Conservation (phyloP, 2,329 filamentous ascomycete species). For the Cercospora nicotianae region DNA sequence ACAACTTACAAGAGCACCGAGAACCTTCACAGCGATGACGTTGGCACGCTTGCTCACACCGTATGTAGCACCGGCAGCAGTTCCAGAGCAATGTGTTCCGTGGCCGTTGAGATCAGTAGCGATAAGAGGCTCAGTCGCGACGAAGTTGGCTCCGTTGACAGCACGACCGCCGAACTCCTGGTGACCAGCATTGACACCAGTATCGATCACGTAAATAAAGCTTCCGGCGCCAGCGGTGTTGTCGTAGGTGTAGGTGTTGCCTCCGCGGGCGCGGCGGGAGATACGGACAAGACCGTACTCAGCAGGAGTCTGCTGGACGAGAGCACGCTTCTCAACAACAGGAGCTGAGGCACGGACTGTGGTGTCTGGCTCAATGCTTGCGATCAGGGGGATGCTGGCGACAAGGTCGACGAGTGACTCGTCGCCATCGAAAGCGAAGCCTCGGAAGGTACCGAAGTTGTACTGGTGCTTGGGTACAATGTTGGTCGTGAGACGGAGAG, state of each 20-base stretch:
- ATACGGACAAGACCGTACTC: constrained; percentile 46
- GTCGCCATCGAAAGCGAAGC: constrained; percentile 40
- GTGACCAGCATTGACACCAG: constrained; percentile 26
- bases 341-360: constrained; percentile 37
- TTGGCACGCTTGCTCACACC: constrained; percentile 55
- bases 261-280: constrained; percentile 38
- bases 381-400: constrained; percentile 34
- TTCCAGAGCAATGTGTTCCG: constrained; percentile 63
- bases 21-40: constrained; percentile 53
- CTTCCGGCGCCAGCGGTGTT: constrained; percentile 37
- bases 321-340: constrained; percentile 36
- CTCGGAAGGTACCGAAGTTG: constrained; percentile 42
- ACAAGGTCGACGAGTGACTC: constrained; percentile 38
- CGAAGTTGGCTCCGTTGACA: constrained; percentile 28
- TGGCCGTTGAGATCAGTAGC: constrained; percentile 57
- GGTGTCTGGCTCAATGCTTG: constrained; percentile 44
- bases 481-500: constrained; percentile 19
- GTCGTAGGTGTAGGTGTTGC: constrained; percentile 43
- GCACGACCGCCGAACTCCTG: constrained; percentile 36
- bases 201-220: constrained; percentile 31
- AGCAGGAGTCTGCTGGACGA: constrained; percentile 39
- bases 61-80: constrained; percentile 60
- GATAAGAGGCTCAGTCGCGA: constrained; percentile 19
- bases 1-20: constrained; percentile 38
- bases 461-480: constrained; percentile 37